Percentiles rank a stretch among this genome's conserved stretches.
Conservation (phyloP, 352 stramenopile species). For the Globisporangium barbulae region DNA sequence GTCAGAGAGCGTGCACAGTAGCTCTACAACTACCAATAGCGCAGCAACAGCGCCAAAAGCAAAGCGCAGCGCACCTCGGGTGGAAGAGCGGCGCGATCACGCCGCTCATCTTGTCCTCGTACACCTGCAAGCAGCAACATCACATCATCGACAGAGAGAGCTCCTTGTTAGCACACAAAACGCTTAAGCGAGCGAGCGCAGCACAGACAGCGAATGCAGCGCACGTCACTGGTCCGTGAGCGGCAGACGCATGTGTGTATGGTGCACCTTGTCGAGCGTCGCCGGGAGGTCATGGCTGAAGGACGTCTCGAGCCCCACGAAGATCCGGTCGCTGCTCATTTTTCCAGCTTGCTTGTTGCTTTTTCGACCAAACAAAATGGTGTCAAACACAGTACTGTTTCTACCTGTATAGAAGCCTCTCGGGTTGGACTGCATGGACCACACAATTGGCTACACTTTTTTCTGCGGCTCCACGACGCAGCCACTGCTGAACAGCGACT, state of each 20-base stretch:
- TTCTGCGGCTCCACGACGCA: too few relatives aligned
- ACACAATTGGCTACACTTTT: constrained; percentile 4
- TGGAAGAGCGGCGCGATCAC: constrained; percentile 82
- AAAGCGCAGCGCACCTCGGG: constrained; percentile 38
- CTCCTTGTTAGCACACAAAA: too few relatives aligned
- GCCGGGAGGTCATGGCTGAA: constrained; percentile 67
- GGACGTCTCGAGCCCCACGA: constrained; percentile 74
- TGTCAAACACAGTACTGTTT: background rate
- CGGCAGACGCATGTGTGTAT: too few relatives aligned
- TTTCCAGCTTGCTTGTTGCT: background rate
- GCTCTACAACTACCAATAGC: background rate
- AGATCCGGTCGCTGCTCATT: constrained; percentile 51
- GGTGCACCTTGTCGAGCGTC: constrained; percentile 51
- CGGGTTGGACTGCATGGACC: background rate
- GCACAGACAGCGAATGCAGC: too few relatives aligned
- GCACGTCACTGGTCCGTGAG: too few relatives aligned
- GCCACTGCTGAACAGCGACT: too few relatives aligned
- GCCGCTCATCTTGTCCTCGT: constrained; percentile 77
- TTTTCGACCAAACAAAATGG: constrained; percentile 3
- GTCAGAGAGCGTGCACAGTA: background rate
- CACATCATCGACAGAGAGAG: background rate
- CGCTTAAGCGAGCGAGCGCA: too few relatives aligned
- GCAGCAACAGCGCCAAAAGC: background rate
- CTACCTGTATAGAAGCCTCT: background rate
- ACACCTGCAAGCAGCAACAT: constrained; percentile 33